Conservation (phyloP, 2,329 filamentous ascomycete genomes). For the Emericellopsis atlantica region DNA sequence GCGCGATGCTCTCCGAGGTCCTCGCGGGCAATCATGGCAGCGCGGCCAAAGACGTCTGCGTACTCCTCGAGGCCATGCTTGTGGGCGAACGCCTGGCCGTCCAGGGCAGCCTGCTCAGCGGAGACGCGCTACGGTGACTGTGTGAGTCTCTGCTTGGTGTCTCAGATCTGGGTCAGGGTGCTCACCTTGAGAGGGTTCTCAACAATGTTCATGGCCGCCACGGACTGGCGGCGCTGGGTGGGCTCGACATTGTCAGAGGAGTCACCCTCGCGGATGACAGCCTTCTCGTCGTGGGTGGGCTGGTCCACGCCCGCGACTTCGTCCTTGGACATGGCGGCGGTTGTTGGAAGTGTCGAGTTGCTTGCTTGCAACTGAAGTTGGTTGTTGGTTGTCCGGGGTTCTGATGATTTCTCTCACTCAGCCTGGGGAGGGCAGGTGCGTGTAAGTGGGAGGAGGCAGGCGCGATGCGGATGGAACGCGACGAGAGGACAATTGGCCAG, state of each 20-base stretch:
- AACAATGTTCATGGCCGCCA: constrained; percentile 15
- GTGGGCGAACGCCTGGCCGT: constrained; percentile 35
- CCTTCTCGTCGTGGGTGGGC: not conserved
- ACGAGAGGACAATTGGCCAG: not conserved
- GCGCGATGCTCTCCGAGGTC: constrained; percentile 10
- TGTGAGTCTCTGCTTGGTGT: not conserved
- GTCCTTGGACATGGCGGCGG: not conserved
- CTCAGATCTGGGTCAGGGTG: not conserved
- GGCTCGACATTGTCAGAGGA: not conserved
- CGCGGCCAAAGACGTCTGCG: constrained; percentile 20
- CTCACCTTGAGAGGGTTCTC: constrained; percentile 18
- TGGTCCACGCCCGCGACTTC: not conserved
- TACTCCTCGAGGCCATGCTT: constrained; percentile 32
- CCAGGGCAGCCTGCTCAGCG: constrained; percentile 8
- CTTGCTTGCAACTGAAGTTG: too few species aligned
- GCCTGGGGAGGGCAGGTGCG: too few species aligned
- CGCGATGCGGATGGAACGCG: not conserved
- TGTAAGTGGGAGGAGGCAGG: not conserved
- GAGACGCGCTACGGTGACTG: constrained; percentile 10
- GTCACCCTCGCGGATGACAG: not conserved
- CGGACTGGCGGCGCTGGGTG: constrained; percentile 8
- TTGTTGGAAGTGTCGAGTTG: too few species aligned
- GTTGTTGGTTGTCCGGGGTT: too few species aligned
- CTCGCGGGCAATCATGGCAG: constrained; percentile 13
- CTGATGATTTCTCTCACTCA: too few species aligned